These are phyloP conservation scores for Byssochlamys sp. DNA, from an alignment of 2,329 filamentous ascomycete genomes.

Conservation along the genomic window DNA sequence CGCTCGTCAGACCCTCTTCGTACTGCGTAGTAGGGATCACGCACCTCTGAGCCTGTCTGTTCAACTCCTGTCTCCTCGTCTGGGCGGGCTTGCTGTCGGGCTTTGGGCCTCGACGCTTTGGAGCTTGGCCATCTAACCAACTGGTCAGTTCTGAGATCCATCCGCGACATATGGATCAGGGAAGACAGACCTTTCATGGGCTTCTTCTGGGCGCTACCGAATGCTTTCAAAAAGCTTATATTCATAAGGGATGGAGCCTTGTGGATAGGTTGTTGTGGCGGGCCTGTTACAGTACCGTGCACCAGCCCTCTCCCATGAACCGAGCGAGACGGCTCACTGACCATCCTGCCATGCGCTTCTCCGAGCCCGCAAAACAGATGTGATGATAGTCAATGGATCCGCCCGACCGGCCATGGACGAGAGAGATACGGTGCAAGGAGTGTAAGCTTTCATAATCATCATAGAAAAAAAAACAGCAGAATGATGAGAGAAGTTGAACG, in stretches of 20 bases:
- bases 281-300: background rate
- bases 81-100: constrained; percentile 91
- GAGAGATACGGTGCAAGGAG: background rate
- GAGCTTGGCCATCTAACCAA: constrained; percentile 63
- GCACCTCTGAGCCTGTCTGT: constrained; percentile 89
- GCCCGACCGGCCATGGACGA: background rate
- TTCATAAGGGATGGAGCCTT: constrained; percentile 30
- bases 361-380: background rate
- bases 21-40: background rate
- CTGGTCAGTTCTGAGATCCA: constrained; percentile 2
- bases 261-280: background rate
- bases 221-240: constrained; percentile 55
- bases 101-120: constrained; percentile 87
- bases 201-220: constrained; percentile 57
- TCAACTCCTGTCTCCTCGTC: constrained; percentile 84
- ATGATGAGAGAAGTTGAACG: background rate
- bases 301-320: background rate
- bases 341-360: background rate
- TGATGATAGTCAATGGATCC: background rate
- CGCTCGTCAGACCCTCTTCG: constrained; percentile 5
- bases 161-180: background rate
- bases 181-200: constrained; percentile 56
- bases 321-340: background rate
- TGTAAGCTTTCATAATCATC: background rate
- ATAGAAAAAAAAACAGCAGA: no score